A percentile compares a stretch with the other conserved stretches of the same genome.
These are phyloP conservation scores for Pilatotrama ljubarskyi DNA, from an alignment of 768 basidiomycete genomes.

Conservation along the genomic window DNA sequence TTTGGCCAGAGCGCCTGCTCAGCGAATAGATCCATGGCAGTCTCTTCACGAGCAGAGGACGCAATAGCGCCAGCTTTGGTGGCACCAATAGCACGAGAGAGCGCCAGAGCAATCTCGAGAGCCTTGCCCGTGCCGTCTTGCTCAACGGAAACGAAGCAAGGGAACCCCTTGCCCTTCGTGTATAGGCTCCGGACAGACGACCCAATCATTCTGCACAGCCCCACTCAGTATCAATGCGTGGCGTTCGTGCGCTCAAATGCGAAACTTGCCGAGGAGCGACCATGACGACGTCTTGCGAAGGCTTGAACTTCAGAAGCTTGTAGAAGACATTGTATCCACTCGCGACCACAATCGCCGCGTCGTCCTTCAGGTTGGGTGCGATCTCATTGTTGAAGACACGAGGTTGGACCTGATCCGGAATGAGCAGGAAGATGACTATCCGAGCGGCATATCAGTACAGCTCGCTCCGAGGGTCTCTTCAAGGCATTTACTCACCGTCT, in stretches of 20 bases:
- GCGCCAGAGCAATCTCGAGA: slow-evolving; percentile 47
- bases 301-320: slow-evolving; percentile 54
- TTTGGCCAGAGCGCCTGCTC: slow-evolving; percentile 70
- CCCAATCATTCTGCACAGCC: slow-evolving; percentile 55
- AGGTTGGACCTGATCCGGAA: slow-evolving; percentile 67
- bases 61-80: slow-evolving; percentile 65
- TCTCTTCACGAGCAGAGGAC: slow-evolving; percentile 62
- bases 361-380: slow-evolving; percentile 49
- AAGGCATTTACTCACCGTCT: slow-evolving; percentile 44
- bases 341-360: slow-evolving; percentile 54
- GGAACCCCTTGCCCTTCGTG: slow-evolving; percentile 60
- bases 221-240: background rate
- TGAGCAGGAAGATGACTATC: slow-evolving; percentile 57
- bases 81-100: slow-evolving; percentile 59
- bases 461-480: background rate
- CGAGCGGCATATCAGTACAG: background rate
- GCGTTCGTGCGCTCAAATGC: background rate
- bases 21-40: slow-evolving; percentile 64
- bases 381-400: slow-evolving; percentile 59
- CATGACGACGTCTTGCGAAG: slow-evolving; percentile 62
- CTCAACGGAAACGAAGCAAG: slow-evolving; percentile 65
- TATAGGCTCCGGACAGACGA: slow-evolving; percentile 64
- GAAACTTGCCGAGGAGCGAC: slow-evolving; percentile 55
- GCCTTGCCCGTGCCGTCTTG: slow-evolving; percentile 57
- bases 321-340: slow-evolving; percentile 69